Evolutionary conservation across 2,329 filamentous ascomycete genomes (phyloP).

Genomic region (Colletotrichum echinochloae): DNA sequence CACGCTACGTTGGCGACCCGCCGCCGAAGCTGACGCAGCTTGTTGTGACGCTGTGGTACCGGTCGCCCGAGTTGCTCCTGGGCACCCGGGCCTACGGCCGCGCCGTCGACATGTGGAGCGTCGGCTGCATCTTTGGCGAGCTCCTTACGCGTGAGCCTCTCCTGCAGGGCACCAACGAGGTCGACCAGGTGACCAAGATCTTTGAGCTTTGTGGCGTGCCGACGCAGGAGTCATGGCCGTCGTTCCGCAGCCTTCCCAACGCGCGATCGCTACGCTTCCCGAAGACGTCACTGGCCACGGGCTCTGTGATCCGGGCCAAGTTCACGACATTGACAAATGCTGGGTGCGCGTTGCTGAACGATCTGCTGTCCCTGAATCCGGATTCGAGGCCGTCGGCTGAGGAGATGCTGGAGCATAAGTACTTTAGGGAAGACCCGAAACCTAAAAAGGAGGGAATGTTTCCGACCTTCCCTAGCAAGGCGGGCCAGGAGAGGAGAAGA

Average conservation of each 20-base stretch:
- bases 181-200: conserved; percentile 88
- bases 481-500: conserved; percentile 86
- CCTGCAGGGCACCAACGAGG: conserved; percentile 90
- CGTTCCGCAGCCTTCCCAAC: conserved; percentile 88
- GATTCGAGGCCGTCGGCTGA: conserved; percentile 75
- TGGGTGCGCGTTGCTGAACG: conserved; percentile 76
- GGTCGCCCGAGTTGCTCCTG: conserved; percentile 88
- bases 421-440: conserved; percentile 89
- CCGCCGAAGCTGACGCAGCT: conserved; percentile 85
- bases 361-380: conserved; percentile 82
- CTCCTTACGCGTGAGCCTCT: conserved; percentile 85
- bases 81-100: conserved; percentile 80
- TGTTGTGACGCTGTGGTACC: conserved; percentile 98
- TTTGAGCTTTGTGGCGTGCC: conserved; percentile 92
- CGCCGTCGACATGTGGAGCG: conserved; percentile 93
- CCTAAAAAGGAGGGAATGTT: conserved; percentile 94
- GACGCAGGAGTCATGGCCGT: conserved; percentile 84
- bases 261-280: conserved; percentile 82
- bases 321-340: conserved; percentile 86
- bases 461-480: conserved; percentile 95
- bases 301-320: conserved; percentile 75
- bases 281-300: conserved; percentile 53
- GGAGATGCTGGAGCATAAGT: conserved; percentile 82
- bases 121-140: conserved; percentile 96
- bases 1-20: conserved; percentile 86